Base-by-base conservation (phyloP, 768 basidiomycete species). In the Boletus tylopilopsis region DNA sequence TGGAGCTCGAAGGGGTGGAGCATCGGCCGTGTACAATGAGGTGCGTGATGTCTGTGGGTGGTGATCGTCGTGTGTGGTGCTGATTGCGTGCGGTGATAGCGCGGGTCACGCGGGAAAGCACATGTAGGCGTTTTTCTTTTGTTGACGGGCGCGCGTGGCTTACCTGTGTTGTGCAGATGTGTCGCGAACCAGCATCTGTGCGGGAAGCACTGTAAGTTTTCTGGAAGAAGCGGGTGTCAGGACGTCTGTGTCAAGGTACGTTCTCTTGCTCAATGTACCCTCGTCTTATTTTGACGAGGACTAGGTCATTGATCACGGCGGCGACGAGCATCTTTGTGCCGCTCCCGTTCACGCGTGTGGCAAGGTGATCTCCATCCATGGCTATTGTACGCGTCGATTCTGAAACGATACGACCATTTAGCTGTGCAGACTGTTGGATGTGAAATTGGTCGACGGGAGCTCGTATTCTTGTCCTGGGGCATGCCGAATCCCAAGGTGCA, bases 81-180 rank as follows among this genome's bases (percentile, higher is more conserved):
- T 45, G 13, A 48, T n/a, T n/a, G 15, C 19, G 24, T 4, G 18
- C 35, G 10, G 4, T 3, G 29, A 22, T 29, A 83, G 81, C n/a
- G 81, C 80, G 25, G 83, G 82, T 0, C 82, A 84, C 51, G 61
- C 73, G 21, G 80, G 78, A 13, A 68, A 66, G 10, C 82, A 84
- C 53, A 71, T 80, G 82, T 82, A 60, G 4, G 75, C 56, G 23
- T 41, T 32, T n/a, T n/a, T n/a, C n/a, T n/a, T n/a, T n/a, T n/a
- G 2, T 2, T 7, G 16, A 15, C 1, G n/a, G n/a, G n/a, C n/a
- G 2, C 3, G 0, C n/a, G 7, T 15, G 5, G n/a, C 27, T 34
- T 3, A 54, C 13, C 11, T 24, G n/a, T 34, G 19, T 10, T 37
- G 35, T 34, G n/a, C 27, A 85, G 84, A 48, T 85, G 82, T 53